phyloP scores from a whole-genome alignment of 768 basidiomycete species.

The Termitomyces sp. region DNA sequence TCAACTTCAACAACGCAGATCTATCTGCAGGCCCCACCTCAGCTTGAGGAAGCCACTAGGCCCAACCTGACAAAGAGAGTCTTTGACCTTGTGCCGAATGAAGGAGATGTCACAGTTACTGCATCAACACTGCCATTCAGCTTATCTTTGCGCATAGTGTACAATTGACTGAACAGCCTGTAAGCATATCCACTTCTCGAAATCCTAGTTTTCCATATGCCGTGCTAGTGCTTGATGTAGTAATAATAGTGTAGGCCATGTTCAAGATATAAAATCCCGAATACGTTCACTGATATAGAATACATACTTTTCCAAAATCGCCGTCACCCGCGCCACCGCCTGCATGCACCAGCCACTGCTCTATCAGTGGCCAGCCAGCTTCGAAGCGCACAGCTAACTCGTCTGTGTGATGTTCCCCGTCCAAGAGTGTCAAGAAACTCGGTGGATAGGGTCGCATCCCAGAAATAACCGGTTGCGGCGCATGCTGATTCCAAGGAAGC shows the following conservation, averaged over 20 bases:
- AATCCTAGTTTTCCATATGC: neutral
- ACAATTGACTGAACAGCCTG: slow-evolving; percentile 22
- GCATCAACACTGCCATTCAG: slow-evolving; percentile 87
- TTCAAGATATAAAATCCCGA: neutral
- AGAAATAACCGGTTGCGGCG: slow-evolving; percentile 15
- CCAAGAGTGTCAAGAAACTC: slow-evolving; percentile 55
- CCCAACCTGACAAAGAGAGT: slow-evolving; percentile 87
- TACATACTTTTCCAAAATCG: slow-evolving; percentile 69
- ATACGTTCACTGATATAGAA: slow-evolving; percentile 61
- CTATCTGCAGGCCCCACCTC: slow-evolving; percentile 92
- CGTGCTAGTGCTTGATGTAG: neutral
- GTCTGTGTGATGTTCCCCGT: slow-evolving; percentile 91
- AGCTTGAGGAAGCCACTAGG: slow-evolving; percentile 84
- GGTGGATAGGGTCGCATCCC: slow-evolving; percentile 39
- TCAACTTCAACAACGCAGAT: slow-evolving; percentile 72
- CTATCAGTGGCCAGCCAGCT: slow-evolving; percentile 77
- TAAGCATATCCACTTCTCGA: neutral
- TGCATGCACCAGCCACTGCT: slow-evolving; percentile 59
- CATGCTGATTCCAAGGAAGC: slow-evolving; percentile 10
- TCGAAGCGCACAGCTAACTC: slow-evolving; percentile 83
- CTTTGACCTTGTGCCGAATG: slow-evolving; percentile 69
- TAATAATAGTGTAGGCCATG: neutral
- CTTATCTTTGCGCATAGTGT: slow-evolving; percentile 62
- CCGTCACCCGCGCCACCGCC: slow-evolving; percentile 60
- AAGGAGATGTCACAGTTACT: slow-evolving; percentile 82